Conservation (phyloP, 768 basidiomycete genomes). For the Suillus subaureus region DNA sequence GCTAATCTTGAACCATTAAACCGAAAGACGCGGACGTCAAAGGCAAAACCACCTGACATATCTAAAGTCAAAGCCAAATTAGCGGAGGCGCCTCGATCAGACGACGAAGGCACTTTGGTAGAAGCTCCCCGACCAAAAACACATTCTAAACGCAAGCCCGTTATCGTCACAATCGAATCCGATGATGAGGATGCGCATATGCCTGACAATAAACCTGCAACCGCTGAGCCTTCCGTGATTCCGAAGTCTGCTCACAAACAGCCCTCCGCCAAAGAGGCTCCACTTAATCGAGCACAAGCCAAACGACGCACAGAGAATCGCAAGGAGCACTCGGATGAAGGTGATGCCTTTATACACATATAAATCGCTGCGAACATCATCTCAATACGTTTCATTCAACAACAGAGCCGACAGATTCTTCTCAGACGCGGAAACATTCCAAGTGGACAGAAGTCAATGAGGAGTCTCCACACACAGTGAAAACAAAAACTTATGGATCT, state of each 20-base stretch:
- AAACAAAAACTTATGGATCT: background rate
- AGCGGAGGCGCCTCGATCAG: slow-evolving; percentile 16
- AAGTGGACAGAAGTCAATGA: background rate
- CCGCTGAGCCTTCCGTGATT: background rate
- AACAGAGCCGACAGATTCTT: background rate
- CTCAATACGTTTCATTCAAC: background rate
- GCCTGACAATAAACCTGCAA: background rate
- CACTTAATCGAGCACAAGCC: background rate
- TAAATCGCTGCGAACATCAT: background rate
- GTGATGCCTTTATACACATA: background rate
- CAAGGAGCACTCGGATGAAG: background rate
- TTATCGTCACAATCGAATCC: background rate
- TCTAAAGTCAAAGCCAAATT: slow-evolving; percentile 13
- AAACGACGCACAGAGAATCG: background rate
- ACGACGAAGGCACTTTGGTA: slow-evolving; percentile 31
- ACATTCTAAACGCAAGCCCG: slow-evolving; percentile 10
- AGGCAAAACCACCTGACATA: background rate
- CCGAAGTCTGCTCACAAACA: background rate
- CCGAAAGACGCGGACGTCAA: background rate
- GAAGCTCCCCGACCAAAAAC: slow-evolving; percentile 19
- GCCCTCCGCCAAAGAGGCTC: background rate
- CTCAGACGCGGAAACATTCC: background rate
- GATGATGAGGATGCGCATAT: background rate
- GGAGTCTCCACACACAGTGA: background rate
- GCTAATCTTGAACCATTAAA: slow-evolving; percentile 11